These are phyloP conservation scores for Taphrina sp. DNA, from an alignment of 1,139 yeast genomes.

Conservation along the genomic window DNA sequence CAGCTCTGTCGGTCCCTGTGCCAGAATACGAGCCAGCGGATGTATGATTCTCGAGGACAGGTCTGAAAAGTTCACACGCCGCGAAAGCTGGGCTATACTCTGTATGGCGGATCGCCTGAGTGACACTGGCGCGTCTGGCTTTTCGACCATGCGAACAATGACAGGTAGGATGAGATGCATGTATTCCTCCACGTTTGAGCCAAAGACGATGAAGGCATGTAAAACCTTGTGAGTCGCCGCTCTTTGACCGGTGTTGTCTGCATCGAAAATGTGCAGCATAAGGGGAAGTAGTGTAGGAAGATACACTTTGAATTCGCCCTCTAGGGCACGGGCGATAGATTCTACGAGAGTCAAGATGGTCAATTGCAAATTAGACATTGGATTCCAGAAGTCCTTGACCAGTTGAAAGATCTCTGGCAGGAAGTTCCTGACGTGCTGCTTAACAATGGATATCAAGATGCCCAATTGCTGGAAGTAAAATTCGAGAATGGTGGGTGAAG, in stretches of 20 bases:
- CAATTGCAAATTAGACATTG: constrained; percentile 61
- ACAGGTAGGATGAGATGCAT: constrained; percentile 83
- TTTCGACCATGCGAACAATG: constrained; percentile 75
- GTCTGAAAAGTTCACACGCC: constrained; percentile 70
- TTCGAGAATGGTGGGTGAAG: constrained; percentile 78
- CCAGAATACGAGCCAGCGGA: constrained; percentile 72
- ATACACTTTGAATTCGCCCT: constrained; percentile 85
- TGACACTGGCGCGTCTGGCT: constrained; percentile 50
- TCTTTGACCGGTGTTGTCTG: constrained; percentile 62
- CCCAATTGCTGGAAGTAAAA: constrained; percentile 88
- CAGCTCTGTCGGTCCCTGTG: constrained; percentile 58
- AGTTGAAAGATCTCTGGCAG: constrained; percentile 73
- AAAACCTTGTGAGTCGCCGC: constrained; percentile 73
- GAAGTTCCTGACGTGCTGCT: constrained; percentile 84
- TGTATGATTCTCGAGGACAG: constrained; percentile 90
- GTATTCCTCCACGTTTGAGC: constrained; percentile 82
- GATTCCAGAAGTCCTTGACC: constrained; percentile 66
- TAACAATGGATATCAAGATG: constrained; percentile 74
- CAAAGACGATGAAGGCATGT: constrained; percentile 84
- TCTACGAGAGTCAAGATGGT: constrained; percentile 80
- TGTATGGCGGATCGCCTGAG: constrained; percentile 76
- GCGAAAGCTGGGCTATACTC: constrained; percentile 77
- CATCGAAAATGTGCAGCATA: constrained; percentile 72
- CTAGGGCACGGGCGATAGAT: constrained; percentile 78
- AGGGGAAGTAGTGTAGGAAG: constrained; percentile 75